Conservation (phyloP, 2,329 filamentous ascomycete genomes). For the Penicillium frequentans region DNA sequence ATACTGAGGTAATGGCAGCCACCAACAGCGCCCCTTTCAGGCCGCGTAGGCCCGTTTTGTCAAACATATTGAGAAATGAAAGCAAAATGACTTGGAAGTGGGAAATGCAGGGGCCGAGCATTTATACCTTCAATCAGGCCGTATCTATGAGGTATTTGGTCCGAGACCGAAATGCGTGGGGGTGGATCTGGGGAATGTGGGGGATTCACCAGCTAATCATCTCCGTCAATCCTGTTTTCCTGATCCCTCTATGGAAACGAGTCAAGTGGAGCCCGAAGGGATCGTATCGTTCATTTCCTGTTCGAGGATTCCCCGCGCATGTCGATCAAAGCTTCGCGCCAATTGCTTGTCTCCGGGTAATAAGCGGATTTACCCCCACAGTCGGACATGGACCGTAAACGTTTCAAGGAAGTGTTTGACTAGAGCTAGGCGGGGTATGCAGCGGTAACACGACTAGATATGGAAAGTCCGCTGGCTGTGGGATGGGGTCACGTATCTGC, state of each 20-base stretch:
- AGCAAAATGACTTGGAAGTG: not conserved
- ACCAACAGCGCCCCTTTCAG: constrained; percentile 21
- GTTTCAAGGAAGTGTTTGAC: not conserved
- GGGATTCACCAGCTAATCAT: not conserved
- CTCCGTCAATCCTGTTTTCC: not conserved
- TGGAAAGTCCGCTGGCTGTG: not conserved
- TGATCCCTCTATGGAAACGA: not conserved
- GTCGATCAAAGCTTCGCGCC: constrained; percentile 12
- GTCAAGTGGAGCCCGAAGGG: constrained; percentile 8
- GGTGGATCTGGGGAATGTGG: constrained; percentile 16
- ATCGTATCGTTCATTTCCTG: constrained; percentile 4
- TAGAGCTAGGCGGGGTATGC: not conserved
- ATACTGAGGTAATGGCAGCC: constrained; percentile 26
- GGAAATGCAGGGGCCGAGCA: not conserved
- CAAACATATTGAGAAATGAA: constrained; percentile 2
- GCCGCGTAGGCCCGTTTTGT: constrained; percentile 14
- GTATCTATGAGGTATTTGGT: constrained; percentile 7
- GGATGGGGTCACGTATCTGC: not conserved
- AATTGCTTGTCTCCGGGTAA: constrained; percentile 3
- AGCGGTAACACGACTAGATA: not conserved
- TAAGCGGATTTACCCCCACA: not conserved
- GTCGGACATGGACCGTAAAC: not conserved
- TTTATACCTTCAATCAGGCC: constrained; percentile 1
- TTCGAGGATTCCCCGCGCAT: constrained; percentile 3
- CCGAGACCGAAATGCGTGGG: constrained; percentile 13